Percentiles rank a stretch among this genome's conserved stretches.
These are phyloP conservation scores for Lagenidium giganteum DNA, from an alignment of 352 stramenopile species.

Conservation along the genomic window DNA sequence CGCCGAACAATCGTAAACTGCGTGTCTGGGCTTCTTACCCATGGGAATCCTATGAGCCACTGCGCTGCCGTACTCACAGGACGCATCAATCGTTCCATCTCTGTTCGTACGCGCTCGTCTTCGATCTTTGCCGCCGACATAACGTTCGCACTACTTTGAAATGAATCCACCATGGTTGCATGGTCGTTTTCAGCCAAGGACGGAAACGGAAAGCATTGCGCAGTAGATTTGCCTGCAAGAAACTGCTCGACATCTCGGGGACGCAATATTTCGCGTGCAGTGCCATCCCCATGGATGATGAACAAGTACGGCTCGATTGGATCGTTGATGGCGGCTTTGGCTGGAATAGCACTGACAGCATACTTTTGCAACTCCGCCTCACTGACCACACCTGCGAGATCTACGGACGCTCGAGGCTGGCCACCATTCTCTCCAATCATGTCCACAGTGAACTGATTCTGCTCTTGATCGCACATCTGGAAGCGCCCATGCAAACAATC, in stretches of 20 bases:
- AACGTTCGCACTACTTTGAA: no score
- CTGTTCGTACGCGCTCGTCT: no score
- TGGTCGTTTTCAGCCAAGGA: no score
- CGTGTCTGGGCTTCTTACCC: slow-evolving; percentile 1
- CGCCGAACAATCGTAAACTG: slow-evolving; percentile 44
- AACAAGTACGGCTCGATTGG: slow-evolving; percentile 72
- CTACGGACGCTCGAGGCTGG: slow-evolving; percentile 24
- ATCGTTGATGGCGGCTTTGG: slow-evolving; percentile 64
- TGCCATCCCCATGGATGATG: slow-evolving; percentile 70
- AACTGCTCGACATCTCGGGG: slow-evolving; percentile 38
- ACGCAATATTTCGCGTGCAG: slow-evolving; percentile 47
- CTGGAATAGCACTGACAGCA: slow-evolving; percentile 40
- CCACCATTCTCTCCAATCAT: slow-evolving; percentile 23
- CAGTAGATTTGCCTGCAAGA: no score
- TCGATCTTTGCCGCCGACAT: no score
- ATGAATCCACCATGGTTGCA: no score
- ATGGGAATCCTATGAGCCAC: slow-evolving; percentile 24
- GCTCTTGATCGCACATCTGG: slow-evolving; percentile 59
- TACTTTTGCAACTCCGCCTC: slow-evolving; percentile 41
- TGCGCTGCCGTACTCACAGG: slow-evolving; percentile 41
- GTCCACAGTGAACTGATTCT: slow-evolving; percentile 58
- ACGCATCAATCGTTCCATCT: slow-evolving; percentile 27
- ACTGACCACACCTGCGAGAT: slow-evolving; percentile 62
- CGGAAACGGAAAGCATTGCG: no score
- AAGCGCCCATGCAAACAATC: slow-evolving; percentile 45